A percentile compares a stretch with the other conserved stretches of the same genome.
Conservation (phyloP, 2,329 filamentous ascomycete species). For the Fusarium palustre region DNA sequence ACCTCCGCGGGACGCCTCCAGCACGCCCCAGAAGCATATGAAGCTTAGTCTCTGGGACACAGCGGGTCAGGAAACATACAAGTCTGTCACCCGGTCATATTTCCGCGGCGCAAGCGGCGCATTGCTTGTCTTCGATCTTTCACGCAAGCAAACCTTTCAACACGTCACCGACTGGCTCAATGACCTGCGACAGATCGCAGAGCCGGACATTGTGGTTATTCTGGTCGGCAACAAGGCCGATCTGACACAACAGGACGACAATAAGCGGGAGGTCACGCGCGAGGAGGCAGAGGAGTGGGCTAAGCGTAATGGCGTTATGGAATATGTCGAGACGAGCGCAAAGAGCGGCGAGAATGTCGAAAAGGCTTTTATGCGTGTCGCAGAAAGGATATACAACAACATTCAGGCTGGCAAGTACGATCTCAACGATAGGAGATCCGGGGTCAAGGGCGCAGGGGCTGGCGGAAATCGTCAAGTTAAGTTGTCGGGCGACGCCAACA, state of each 20-base stretch:
- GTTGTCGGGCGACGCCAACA: constrained; percentile 57
- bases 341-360: constrained; percentile 97
- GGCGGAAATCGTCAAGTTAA: constrained; percentile 61
- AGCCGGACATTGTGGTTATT: constrained; percentile 94
- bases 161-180: constrained; percentile 94
- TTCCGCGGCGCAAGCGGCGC: constrained; percentile 81
- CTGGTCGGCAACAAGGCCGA: constrained; percentile 97
- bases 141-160: constrained; percentile 83
- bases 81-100: constrained; percentile 93
- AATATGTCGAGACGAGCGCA: constrained; percentile 96
- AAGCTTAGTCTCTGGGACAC: constrained; percentile 96
- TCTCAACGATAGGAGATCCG: constrained; percentile 89
- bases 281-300: constrained; percentile 94
- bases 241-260: constrained; percentile 69
- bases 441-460: constrained; percentile 80
- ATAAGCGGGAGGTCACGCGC: constrained; percentile 81
- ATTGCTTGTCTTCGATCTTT: constrained; percentile 95
- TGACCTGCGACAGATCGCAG: constrained; percentile 93
- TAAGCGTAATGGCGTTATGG: constrained; percentile 82
- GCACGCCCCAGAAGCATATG: constrained; percentile 77
- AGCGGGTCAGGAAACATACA: constrained; percentile 96
- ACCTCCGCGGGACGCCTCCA: constrained; percentile 59
- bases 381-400: constrained; percentile 95
- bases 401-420: constrained; percentile 97
- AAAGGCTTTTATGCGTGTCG: constrained; percentile 90